phyloP scores from a whole-genome alignment of 225 moss, liverwort and hornwort species.

The Takakia lepidozioides region DNA sequence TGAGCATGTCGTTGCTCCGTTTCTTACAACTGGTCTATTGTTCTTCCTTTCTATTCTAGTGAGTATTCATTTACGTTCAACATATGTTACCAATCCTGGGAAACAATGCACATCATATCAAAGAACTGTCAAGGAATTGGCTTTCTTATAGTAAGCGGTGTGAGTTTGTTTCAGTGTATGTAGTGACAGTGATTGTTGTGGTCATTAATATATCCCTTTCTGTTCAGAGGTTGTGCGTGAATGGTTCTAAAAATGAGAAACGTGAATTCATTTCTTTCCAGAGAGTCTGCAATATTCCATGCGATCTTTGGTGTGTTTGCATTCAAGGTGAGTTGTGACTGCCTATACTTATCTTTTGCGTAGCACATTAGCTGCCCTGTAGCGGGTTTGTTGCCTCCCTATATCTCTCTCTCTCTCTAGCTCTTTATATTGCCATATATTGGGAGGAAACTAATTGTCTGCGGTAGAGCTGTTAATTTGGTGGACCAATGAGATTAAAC shows the following conservation, averaged over 20 bases:
- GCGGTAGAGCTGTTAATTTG: no score
- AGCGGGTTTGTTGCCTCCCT: neutral
- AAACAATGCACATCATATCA: neutral
- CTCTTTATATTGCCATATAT: neutral
- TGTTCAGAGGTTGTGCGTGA: conserved; percentile 33
- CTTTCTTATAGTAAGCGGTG: neutral
- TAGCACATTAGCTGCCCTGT: no score
- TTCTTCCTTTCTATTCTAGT: no score
- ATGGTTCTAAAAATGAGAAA: conserved; percentile 17
- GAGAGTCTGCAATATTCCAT: conserved; percentile 53
- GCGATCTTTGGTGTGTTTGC: conserved; percentile 70
- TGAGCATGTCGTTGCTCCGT: no score
- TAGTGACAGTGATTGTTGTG: no score
- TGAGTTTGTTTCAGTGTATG: no score
- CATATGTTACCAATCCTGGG: no score
- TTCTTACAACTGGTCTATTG: no score
- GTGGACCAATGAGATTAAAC: no score
- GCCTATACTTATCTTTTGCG: neutral
- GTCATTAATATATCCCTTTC: conserved; percentile 34
- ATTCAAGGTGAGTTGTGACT: conserved; percentile 32
- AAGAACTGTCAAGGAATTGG: neutral
- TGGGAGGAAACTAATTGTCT: no score
- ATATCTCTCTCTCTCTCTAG: neutral
- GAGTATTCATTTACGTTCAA: no score
- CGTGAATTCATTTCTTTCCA: conserved; percentile 44